Evolutionary conservation across 371 early-diverging fungal species (phyloP), one percentile per base, ranked within the genome.

Genomic region (Apophysomyces trapeziformis): DNA sequence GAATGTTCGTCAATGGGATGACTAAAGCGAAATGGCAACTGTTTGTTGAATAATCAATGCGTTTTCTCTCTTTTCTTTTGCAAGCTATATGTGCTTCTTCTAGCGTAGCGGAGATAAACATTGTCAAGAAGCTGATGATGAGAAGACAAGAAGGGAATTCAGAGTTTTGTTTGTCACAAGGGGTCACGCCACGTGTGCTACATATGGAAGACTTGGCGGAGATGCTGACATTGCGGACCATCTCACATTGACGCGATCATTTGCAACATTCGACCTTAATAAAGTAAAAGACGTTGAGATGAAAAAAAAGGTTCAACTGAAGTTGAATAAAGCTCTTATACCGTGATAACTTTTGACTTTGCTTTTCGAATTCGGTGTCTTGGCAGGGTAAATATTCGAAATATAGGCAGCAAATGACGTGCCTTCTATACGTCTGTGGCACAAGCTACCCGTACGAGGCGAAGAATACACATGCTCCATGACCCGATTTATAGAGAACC

Each of bases 121-220:
- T 41, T 2, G 11, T 41, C 13, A 41, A 41, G 13, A 41, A 41
- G 41, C 13, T 26, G 32, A 26, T 26, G 32, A 26, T 26, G 32
- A 50, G 47, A 47, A 47, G 7, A 47, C 7, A 0, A 50, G 54
- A 21, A 50, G 21, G 21, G 9, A 50, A n/a, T 18, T n/a, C 9
- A 50, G 85, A 85, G 50, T 87, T 86, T 45, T 82, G 80, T 65
- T 63, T 86, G 18, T 63, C 87, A 6, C 77, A 78, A 45, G 67
- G 72, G 38, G 69, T 88, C 35, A 68, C 67, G 37, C 86, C 89
- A 13, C 77, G 76, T 54, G 68, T 89, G n/a, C 78, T 87, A 73
- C 76, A 87, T 11, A 79, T 86, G 12, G 91, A 91, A 75, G 91
- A 90, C 76, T 90, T 90, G 0, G 90, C 89, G 0, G 92, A 92